phyloP scores from a whole-genome alignment of 805 yeast species.

The Teunomyces panamensis region DNA sequence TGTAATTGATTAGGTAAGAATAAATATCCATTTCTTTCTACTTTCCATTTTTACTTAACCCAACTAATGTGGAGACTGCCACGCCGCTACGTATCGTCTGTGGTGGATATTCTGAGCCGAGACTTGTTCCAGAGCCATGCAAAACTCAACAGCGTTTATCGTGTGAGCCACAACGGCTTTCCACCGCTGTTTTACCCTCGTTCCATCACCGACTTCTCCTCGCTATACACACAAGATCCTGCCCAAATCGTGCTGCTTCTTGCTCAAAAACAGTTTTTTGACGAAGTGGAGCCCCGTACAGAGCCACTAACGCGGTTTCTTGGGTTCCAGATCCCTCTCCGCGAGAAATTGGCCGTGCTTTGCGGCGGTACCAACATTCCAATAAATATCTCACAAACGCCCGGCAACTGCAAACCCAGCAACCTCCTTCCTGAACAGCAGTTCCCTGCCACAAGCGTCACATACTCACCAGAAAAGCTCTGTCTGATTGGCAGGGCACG shows the following conservation, averaged over 20 bases:
- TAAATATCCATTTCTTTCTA: neutral
- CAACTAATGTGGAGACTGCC: neutral
- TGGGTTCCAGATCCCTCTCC: slow-evolving; percentile 20
- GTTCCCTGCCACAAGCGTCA: too few species aligned
- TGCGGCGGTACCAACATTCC: slow-evolving; percentile 29
- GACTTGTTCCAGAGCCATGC: slow-evolving; percentile 17
- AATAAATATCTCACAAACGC: neutral
- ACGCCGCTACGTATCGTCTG: neutral
- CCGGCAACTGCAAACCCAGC: neutral
- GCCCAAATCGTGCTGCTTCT: slow-evolving; percentile 8
- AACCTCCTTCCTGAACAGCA: neutral
- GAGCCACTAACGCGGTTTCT: slow-evolving; percentile 22
- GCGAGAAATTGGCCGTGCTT: slow-evolving; percentile 25
- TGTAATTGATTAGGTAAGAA: neutral
- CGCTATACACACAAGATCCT: slow-evolving; percentile 10
- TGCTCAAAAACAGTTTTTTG: slow-evolving; percentile 7
- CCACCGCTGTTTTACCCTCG: slow-evolving; percentile 15
- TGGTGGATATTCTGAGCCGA: slow-evolving; percentile 15
- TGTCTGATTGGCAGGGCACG: slow-evolving; percentile 25
- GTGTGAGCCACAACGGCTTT: slow-evolving; percentile 11
- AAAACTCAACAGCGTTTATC: slow-evolving; percentile 10
- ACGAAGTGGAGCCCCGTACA: slow-evolving; percentile 8
- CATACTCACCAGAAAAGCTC: slow-evolving; percentile 15
- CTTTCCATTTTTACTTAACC: neutral
- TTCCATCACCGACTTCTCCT: slow-evolving; percentile 13